These are phyloP conservation scores for Paramarasmius palmivorus DNA, from an alignment of 1,284 basidiomycete genomes.

Conservation along the genomic window DNA sequence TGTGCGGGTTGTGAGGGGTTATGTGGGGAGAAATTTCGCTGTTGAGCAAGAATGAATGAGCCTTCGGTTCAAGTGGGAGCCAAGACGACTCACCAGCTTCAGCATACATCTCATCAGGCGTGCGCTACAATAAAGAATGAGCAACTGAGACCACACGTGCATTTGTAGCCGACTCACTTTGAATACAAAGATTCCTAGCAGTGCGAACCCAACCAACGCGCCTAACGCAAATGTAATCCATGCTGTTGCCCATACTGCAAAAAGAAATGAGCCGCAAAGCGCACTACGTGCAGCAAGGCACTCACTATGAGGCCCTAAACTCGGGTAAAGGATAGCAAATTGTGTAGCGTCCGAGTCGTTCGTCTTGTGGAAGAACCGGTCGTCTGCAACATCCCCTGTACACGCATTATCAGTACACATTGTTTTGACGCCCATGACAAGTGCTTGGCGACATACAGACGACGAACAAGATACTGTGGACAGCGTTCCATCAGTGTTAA, in stretches of 20 bases:
- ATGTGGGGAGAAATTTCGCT: too few relatives aligned
- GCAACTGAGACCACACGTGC: conserved; percentile 1
- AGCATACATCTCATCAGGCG: conserved; percentile 51
- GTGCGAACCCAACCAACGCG: conserved; percentile 66
- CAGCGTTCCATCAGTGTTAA: background rate
- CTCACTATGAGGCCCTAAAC: conserved; percentile 65
- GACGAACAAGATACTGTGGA: conserved; percentile 69
- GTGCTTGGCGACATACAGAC: conserved; percentile 54
- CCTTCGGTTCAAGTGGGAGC: too few relatives aligned
- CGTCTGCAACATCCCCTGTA: conserved; percentile 81
- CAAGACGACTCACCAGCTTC: conserved; percentile 51
- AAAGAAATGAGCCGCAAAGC: conserved; percentile 1
- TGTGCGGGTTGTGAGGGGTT: too few relatives aligned
- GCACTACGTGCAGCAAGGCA: conserved; percentile 8
- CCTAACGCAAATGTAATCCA: conserved; percentile 76
- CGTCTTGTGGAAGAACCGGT: conserved; percentile 82
- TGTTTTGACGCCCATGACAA: background rate
- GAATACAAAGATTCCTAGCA: conserved; percentile 75
- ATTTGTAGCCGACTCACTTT: conserved; percentile 43
- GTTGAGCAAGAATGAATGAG: too few relatives aligned
- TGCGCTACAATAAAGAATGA: conserved; percentile 35
- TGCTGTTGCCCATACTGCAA: conserved; percentile 68
- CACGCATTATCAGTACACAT: conserved; percentile 3
- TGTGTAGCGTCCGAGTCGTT: conserved; percentile 85
- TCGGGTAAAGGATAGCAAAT: conserved; percentile 68